Conservation (phyloP, 768 basidiomycete species). For the Saitozyma podzolica region DNA sequence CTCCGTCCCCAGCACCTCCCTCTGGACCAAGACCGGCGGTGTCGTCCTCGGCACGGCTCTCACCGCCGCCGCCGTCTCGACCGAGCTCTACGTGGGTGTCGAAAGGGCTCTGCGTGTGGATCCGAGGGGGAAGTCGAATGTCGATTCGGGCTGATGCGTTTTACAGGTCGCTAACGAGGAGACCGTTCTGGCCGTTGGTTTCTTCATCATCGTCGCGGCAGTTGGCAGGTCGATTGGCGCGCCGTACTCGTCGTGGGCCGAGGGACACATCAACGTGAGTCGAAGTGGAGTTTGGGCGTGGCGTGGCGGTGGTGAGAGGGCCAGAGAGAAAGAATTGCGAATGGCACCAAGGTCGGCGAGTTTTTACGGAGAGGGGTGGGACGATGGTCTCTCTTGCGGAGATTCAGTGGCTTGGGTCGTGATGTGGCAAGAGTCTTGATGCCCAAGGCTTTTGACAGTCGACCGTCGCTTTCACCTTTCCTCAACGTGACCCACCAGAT, state of each 20-base stretch:
- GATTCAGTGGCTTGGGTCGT: no score
- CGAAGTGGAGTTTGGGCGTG: not conserved
- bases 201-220: conserved; percentile 76
- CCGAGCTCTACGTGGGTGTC: conserved; percentile 76
- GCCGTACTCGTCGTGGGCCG: conserved; percentile 91
- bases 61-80: conserved; percentile 87
- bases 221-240: conserved; percentile 68
- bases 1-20: conserved; percentile 69
- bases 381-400: no score
- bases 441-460: no score
- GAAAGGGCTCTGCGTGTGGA: not conserved
- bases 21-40: conserved; percentile 93
- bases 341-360: no score
- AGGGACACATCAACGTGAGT: conserved; percentile 69
- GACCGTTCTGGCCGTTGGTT: conserved; percentile 80
- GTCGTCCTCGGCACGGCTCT: conserved; percentile 87
- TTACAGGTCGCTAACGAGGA: conserved; percentile 81
- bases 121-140: not conserved
- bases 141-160: conserved; percentile 3
- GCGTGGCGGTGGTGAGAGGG: not conserved
- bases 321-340: not conserved
- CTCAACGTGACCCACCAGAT: no score
- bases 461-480: no score
- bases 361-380: no score
- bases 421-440: no score